Conservation (phyloP, 768 basidiomycete genomes). For the Termitomyces sp. region DNA sequence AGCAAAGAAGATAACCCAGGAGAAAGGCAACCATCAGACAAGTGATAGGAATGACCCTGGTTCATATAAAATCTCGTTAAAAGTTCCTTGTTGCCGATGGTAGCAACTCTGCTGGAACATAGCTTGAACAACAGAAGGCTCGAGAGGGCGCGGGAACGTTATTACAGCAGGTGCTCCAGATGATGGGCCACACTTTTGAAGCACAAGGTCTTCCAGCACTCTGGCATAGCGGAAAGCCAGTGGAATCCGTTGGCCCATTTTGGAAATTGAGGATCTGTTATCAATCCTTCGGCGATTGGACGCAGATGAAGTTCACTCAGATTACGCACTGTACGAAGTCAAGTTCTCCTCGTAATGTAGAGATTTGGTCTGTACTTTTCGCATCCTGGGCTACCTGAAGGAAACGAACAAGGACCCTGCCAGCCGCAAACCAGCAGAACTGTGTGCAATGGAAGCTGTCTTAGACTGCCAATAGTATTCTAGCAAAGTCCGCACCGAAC, state of each 20-base stretch:
- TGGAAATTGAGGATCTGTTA: conserved; percentile 48
- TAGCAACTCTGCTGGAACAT: conserved; percentile 25
- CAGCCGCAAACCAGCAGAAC: conserved; percentile 69
- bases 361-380: conserved; percentile 49
- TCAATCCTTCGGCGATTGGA: background rate
- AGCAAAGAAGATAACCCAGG: background rate
- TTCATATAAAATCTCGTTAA: conserved; percentile 29
- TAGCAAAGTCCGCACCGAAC: conserved; percentile 36
- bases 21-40: conserved; percentile 4
- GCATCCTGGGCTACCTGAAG: conserved; percentile 56
- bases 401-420: conserved; percentile 62
- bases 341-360: conserved; percentile 55
- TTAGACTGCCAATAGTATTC: background rate
- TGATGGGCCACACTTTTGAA: conserved; percentile 29
- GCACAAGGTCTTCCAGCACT: conserved; percentile 47
- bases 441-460: conserved; percentile 15
- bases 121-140: conserved; percentile 22
- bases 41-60: conserved; percentile 29
- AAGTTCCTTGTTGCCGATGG: conserved; percentile 19
- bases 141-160: conserved; percentile 28
- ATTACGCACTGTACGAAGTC: conserved; percentile 58
- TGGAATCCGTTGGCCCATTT: conserved; percentile 62
- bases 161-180: conserved; percentile 22
- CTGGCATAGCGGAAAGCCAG: conserved; percentile 55
- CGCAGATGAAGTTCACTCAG: background rate